Base-by-base conservation (phyloP, 441 rosid species). In the Erysimum cheiri region DNA sequence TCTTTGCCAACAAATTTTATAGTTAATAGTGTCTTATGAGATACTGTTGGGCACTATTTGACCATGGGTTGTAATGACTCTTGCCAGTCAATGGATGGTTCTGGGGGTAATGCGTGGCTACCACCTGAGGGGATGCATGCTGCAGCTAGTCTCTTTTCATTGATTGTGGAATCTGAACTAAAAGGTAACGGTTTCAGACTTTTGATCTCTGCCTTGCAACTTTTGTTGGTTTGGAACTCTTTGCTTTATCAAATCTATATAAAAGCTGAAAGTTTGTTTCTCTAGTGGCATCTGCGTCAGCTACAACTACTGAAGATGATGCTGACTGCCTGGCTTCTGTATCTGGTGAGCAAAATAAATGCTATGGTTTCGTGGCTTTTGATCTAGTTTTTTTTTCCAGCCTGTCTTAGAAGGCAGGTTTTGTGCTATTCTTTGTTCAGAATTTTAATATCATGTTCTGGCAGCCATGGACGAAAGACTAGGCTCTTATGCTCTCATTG, bases 401-500 rank as follows among this genome's bases (percentile, higher is more conserved):
- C 65, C 64, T 39, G 49, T 73, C 60, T 33, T 57, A 50, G 76
- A 63, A 33, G 69, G 43, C 59, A 63, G 41, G 61, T 29, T 57
- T 59, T 53, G 24, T 63, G 55, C 48, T 46, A 44, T 60, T 61
- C 69, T 67, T 52, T 60, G n/a, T 52, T 74, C 58, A 24, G 40
- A 73, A 22, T 4, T 43, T 67, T 57, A 8, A 35, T 47, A 72
- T 57, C 24, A 49, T 53, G 32, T 77, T 47, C 63, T 79, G 80
- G 76, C 90, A 95, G 99, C 93, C 47, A 95, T 95, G 99, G 95
- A 95, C 72, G 99, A 92, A 78, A 88, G 99, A 71, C 82, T 95
- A 78, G 86, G 85, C 71, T 92, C 98, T 49, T 95, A 95, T 87
- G 98, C 98, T 49, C 96, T 95, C 80, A 88, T 95, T 77, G 99